These are phyloP conservation scores for Priceomyces melissophilus DNA, from an alignment of 805 yeast genomes.

Conservation along the genomic window DNA sequence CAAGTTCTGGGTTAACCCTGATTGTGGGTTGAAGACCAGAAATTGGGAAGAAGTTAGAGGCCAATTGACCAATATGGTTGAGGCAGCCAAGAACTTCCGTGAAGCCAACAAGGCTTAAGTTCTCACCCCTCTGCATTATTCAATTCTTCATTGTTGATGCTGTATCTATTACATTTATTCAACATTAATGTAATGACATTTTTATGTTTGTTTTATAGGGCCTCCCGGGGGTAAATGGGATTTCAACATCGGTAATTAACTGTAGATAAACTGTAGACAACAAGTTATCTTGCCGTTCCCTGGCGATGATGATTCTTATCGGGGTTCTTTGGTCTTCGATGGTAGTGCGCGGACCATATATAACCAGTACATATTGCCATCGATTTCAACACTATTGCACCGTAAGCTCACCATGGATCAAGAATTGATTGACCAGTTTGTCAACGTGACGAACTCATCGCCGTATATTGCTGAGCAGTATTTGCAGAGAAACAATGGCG, in stretches of 20 bases:
- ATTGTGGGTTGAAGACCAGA: constrained; percentile 99
- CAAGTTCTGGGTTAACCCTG: constrained; percentile 99
- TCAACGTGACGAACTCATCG: constrained; percentile 34
- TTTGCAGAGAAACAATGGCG: constrained; percentile 32
- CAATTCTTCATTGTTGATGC: constrained; percentile 42
- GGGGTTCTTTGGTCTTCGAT: too few species aligned
- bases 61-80: constrained; percentile 97
- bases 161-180: constrained; percentile 44
- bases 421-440: constrained; percentile 29
- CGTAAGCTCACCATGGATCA: constrained; percentile 6
- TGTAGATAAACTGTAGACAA: too few species aligned
- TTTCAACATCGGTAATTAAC: constrained; percentile 45
- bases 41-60: constrained; percentile 97
- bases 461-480: constrained; percentile 37
- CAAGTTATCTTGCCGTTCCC: too few species aligned
- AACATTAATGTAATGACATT: constrained; percentile 43
- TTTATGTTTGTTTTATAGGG: constrained; percentile 20
- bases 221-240: constrained; percentile 44
- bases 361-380: too few species aligned
- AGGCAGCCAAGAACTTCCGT: constrained; percentile 92
- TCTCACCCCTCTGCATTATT: constrained; percentile 31
- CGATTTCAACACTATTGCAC: background rate
- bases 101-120: constrained; percentile 31
- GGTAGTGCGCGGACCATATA: too few species aligned
- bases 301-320: too few species aligned